Evolutionary conservation across 768 basidiomycete species (phyloP).

Genomic region (Tylopilus sp.): DNA sequence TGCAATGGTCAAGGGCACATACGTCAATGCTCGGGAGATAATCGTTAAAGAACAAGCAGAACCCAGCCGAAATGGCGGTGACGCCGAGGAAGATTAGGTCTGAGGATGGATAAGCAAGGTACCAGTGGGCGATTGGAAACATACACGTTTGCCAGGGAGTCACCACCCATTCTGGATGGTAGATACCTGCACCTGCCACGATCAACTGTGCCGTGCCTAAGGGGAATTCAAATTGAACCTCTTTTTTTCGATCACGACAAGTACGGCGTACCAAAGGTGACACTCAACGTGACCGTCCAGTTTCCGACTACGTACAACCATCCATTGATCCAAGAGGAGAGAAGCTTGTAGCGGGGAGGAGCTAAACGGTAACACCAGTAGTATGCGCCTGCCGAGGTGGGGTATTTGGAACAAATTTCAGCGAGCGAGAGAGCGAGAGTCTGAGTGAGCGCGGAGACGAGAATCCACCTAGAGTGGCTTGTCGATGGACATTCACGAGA

Average conservation of each 20-base stretch:
- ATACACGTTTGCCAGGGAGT: constrained; percentile 59
- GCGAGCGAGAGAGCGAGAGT: constrained; percentile 51
- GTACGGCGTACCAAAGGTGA: constrained; percentile 46
- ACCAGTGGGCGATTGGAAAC: constrained; percentile 6
- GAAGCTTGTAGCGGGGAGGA: constrained; percentile 45
- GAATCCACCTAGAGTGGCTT: constrained; percentile 40
- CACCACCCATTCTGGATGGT: constrained; percentile 53
- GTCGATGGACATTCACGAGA: background rate
- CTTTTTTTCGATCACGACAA: background rate
- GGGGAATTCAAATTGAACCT: background rate
- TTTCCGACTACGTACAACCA: constrained; percentile 69
- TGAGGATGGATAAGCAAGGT: constrained; percentile 12
- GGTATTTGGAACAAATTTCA: constrained; percentile 59
- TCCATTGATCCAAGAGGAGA: constrained; percentile 63
- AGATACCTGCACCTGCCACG: constrained; percentile 57
- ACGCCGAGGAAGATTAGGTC: constrained; percentile 59
- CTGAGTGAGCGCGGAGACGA: constrained; percentile 47
- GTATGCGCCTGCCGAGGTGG: constrained; percentile 59
- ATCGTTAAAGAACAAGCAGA: constrained; percentile 56
- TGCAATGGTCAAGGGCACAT: constrained; percentile 3
- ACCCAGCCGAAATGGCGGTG: constrained; percentile 41
- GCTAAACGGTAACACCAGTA: constrained; percentile 67
- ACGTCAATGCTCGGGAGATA: constrained; percentile 51
- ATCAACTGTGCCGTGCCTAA: constrained; percentile 58
- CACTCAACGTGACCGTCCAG: constrained; percentile 65